A percentile compares a stretch with the other conserved stretches of the same genome.
Conservation (phyloP, 371 early-diverging fungal species). For the Chytridiales sp. region DNA sequence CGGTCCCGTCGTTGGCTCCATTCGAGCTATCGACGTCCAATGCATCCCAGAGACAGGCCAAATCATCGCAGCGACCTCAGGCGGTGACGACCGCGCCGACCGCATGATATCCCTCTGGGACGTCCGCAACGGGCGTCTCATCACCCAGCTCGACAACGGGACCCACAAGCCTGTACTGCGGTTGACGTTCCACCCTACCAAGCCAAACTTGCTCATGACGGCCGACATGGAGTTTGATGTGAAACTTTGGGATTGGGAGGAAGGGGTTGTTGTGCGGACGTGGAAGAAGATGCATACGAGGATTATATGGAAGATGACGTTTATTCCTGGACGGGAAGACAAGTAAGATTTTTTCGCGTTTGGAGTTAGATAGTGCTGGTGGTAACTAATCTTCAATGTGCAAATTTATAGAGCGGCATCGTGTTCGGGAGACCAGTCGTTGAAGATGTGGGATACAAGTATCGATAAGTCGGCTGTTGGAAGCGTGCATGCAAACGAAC, state of each 20-base stretch:
- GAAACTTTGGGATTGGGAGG: constrained; percentile 52
- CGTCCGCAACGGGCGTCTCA: constrained; percentile 29
- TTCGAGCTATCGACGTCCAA: constrained; percentile 42
- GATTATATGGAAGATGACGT: constrained; percentile 39
- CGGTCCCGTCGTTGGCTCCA: constrained; percentile 37
- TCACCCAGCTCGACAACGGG: constrained; percentile 46
- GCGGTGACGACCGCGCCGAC: constrained; percentile 42
- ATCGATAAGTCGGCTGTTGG: constrained; percentile 19
- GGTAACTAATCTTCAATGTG: not conserved
- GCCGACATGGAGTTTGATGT: constrained; percentile 55
- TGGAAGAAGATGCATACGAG: constrained; percentile 51
- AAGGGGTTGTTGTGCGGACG: constrained; percentile 24
- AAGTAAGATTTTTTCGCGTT: constrained; percentile 19
- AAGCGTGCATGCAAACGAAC: constrained; percentile 53
- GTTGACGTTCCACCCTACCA: constrained; percentile 43
- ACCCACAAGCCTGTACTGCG: constrained; percentile 41
- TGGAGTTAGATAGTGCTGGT: not conserved
- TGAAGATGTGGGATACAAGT: constrained; percentile 45
- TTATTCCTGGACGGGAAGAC: constrained; percentile 39
- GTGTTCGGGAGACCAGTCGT: constrained; percentile 51
- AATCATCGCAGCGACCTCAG: constrained; percentile 43
- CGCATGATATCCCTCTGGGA: constrained; percentile 49
- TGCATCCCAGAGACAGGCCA: constrained; percentile 28
- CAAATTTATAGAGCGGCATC: constrained; percentile 37
- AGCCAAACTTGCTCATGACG: constrained; percentile 32